A percentile compares a stretch with the other conserved stretches of the same genome.
phyloP scores from a whole-genome alignment of 345 rosid species.

The Citropsis articulata region DNA sequence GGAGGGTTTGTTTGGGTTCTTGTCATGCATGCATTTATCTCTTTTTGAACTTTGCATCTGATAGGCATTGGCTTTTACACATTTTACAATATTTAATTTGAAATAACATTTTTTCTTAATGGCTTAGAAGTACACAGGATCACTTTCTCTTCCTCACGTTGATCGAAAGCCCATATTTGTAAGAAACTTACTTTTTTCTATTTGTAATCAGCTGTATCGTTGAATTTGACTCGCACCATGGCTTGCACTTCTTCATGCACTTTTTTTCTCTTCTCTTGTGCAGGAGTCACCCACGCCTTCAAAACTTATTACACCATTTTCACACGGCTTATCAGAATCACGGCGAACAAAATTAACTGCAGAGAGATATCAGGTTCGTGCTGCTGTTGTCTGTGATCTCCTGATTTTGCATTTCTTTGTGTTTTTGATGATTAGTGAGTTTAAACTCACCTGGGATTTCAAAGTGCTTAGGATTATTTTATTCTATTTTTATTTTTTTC shows the following conservation, averaged over 20 bases:
- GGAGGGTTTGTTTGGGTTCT: neutral
- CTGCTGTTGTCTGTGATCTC: slow-evolving; percentile 13
- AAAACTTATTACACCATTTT: slow-evolving; percentile 61
- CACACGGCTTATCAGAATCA: slow-evolving; percentile 75
- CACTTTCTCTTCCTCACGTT: slow-evolving; percentile 42
- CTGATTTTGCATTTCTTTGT: neutral
- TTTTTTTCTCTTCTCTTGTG: slow-evolving; percentile 10
- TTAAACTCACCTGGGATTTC: neutral
- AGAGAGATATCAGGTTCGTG: slow-evolving; percentile 80
- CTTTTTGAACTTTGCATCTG: neutral
- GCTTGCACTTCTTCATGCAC: neutral
- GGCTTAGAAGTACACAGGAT: slow-evolving; percentile 59
- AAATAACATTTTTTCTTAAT: slow-evolving; percentile 13
- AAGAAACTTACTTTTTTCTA: slow-evolving; percentile 29
- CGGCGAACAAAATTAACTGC: slow-evolving; percentile 74
- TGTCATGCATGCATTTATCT: neutral
- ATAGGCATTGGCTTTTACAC: neutral
- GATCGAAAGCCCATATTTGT: slow-evolving; percentile 66
- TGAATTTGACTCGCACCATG: neutral
- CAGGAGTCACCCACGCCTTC: slow-evolving; percentile 95
- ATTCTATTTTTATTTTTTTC: slow-evolving; percentile 4
- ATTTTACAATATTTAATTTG: neutral
- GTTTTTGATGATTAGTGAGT: neutral
- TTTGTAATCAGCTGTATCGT: neutral
- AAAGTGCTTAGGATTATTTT: neutral